Evolutionary conservation across 805 yeast species (phyloP).

Genomic region (Ogataea pignaliae): DNA sequence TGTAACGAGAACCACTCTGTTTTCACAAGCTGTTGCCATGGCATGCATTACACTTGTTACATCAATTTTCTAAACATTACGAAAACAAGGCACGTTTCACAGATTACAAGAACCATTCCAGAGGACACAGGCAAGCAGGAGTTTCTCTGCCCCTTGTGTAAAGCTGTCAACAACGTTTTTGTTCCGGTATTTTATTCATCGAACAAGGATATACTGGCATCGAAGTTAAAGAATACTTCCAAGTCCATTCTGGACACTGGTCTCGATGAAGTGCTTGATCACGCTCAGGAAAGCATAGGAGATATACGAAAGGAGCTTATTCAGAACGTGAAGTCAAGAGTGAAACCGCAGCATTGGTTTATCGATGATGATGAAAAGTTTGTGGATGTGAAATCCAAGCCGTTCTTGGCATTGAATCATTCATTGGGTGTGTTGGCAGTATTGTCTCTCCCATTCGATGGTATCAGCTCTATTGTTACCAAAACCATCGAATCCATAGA

Average conservation of each 20-base stretch:
- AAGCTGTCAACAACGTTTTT: constrained; percentile 77
- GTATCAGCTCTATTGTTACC: constrained; percentile 33
- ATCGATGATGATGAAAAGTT: constrained; percentile 15
- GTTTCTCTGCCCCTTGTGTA: constrained; percentile 87
- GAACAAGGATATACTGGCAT: constrained; percentile 31
- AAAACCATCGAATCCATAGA: constrained; percentile 64
- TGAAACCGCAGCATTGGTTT: constrained; percentile 27
- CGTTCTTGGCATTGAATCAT: constrained; percentile 22
- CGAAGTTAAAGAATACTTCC: constrained; percentile 10
- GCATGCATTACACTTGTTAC: constrained; percentile 82
- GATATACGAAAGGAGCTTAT: constrained; percentile 19
- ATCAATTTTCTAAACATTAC: constrained; percentile 56
- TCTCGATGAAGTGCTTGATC: constrained; percentile 5
- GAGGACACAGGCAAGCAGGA: constrained; percentile 68
- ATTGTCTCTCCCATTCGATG: constrained; percentile 29
- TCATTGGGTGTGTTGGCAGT: constrained; percentile 19
- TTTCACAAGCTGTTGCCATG: constrained; percentile 85
- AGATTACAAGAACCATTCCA: constrained; percentile 78
- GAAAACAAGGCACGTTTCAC: constrained; percentile 50
- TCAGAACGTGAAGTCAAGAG: constrained; percentile 15
- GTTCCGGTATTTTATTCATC: constrained; percentile 66
- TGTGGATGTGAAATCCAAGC: constrained; percentile 14
- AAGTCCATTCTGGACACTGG: constrained; percentile 11
- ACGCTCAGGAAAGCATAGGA: constrained; percentile 6
- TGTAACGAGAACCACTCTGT: constrained; percentile 42